Evolutionary conservation across 1,284 basidiomycete species (phyloP).

Genomic region (Phylloporus gajari): DNA sequence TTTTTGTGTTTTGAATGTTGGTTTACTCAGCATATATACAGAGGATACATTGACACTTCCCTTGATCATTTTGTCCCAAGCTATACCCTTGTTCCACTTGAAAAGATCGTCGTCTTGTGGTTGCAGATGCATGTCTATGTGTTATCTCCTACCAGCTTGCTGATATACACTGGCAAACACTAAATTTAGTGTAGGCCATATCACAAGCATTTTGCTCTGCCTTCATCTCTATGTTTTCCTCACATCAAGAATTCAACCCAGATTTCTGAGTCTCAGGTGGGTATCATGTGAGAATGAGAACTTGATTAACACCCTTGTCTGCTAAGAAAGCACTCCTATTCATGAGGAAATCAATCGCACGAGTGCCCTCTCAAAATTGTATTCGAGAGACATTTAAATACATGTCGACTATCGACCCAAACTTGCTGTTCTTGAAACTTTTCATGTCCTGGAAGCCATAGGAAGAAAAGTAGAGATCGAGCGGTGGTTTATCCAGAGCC

Average conservation of each 20-base stretch:
- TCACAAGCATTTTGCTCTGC: slow-evolving; percentile 63
- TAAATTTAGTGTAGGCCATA: slow-evolving; percentile 60
- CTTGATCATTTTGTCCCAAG: slow-evolving; percentile 66
- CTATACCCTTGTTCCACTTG: slow-evolving; percentile 62
- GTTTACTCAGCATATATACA: slow-evolving; percentile 22
- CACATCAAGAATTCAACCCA: slow-evolving; percentile 41
- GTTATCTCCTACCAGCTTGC: neutral
- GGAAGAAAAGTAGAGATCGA: slow-evolving; percentile 62
- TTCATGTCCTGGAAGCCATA: slow-evolving; percentile 53
- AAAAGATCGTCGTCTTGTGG: slow-evolving; percentile 68
- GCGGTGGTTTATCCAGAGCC: slow-evolving; percentile 53
- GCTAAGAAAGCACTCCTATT: slow-evolving; percentile 41
- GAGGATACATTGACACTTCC: slow-evolving; percentile 49
- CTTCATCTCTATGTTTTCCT: slow-evolving; percentile 55
- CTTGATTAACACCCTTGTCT: slow-evolving; percentile 6
- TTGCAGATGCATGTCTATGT: slow-evolving; percentile 50
- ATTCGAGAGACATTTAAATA: slow-evolving; percentile 57
- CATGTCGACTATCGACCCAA: slow-evolving; percentile 58
- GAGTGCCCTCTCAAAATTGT: slow-evolving; percentile 62
- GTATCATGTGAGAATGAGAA: slow-evolving; percentile 20
- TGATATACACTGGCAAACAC: slow-evolving; percentile 46
- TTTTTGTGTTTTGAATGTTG: slow-evolving; percentile 28
- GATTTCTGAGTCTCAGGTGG: slow-evolving; percentile 48
- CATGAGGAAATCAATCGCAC: slow-evolving; percentile 53
- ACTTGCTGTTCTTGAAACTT: slow-evolving; percentile 57